Percentiles rank a stretch among this genome's conserved stretches.
Evolutionary conservation across 2,329 filamentous ascomycete genomes (phyloP).

Genomic region (Phialophora expanda): DNA sequence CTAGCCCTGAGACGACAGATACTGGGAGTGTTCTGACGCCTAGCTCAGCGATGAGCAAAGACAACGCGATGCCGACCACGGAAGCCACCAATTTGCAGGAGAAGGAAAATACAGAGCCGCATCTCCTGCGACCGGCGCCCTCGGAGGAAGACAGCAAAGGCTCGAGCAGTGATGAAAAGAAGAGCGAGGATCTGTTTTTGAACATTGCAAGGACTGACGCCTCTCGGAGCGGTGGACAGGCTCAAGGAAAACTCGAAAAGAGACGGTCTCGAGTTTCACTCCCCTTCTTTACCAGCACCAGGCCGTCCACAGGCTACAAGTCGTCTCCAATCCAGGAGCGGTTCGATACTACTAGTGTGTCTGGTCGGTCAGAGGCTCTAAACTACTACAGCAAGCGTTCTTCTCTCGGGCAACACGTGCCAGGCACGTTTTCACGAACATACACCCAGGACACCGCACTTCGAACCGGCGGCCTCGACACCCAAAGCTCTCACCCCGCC

Average conservation of each 20-base stretch:
- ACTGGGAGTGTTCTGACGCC: conserved; percentile 29
- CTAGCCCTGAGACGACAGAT: conserved; percentile 32
- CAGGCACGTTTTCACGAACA: conserved; percentile 28
- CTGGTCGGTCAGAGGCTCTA: conserved; percentile 29
- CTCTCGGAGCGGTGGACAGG: conserved; percentile 21
- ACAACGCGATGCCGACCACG: conserved; percentile 38
- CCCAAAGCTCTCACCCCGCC: conserved; percentile 20
- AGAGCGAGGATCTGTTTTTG: conserved; percentile 54
- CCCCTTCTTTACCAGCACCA: conserved; percentile 36
- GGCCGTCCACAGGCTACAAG: conserved; percentile 34
- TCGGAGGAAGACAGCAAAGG: conserved; percentile 42
- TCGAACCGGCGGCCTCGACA: conserved; percentile 20
- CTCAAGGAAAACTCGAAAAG: conserved; percentile 22
- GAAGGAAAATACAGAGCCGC: conserved; percentile 40
- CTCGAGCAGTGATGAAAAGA: conserved; percentile 47
- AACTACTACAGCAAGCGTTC: conserved; percentile 36
- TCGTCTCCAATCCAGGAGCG: conserved; percentile 31
- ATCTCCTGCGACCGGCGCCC: conserved; percentile 25
- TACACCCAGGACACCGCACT: conserved; percentile 27
- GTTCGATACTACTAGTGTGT: conserved; percentile 33
- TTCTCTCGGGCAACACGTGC: conserved; percentile 36
- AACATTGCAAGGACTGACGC: conserved; percentile 54
- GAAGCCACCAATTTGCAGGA: conserved; percentile 41
- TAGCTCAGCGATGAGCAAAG: conserved; percentile 24
- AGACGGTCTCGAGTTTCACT: conserved; percentile 38